phyloP scores from a whole-genome alignment of 169 alveolate species.

The Plasmodium reichenowi region DNA sequence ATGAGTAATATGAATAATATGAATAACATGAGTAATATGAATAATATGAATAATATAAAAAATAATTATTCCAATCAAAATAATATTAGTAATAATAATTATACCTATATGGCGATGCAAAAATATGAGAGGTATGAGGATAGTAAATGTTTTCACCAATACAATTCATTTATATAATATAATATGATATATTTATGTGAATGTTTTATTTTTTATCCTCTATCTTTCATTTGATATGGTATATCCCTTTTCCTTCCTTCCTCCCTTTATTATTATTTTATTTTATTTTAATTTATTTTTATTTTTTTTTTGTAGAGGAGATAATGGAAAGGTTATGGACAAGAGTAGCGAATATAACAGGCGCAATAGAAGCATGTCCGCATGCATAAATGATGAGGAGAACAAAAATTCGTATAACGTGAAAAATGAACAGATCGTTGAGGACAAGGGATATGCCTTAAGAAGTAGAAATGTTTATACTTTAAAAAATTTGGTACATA shows the following conservation, averaged over 20 bases:
- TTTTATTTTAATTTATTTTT: neutral
- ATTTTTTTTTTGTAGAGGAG: constrained; percentile 12
- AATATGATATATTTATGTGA: neutral
- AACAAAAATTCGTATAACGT: constrained; percentile 23
- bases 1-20: no score
- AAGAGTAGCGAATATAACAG: constrained; percentile 35
- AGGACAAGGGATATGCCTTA: constrained; percentile 16
- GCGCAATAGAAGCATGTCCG: constrained; percentile 62
- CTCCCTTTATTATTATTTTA: neutral
- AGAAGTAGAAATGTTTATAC: constrained; percentile 38
- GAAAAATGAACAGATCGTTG: constrained; percentile 36
- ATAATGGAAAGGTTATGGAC: constrained; percentile 8
- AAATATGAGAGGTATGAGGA: constrained; percentile 46
- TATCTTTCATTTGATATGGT: neutral
- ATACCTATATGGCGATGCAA: constrained; percentile 19
- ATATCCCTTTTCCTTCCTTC: neutral
- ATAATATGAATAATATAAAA: no score
- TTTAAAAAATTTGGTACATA: constrained; percentile 41
- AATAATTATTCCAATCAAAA: no score
- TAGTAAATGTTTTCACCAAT: no score
- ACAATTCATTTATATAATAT: neutral
- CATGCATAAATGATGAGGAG: constrained; percentile 47
- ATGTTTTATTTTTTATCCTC: neutral
- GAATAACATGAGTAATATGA: no score
- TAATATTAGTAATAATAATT: constrained; percentile 14